A percentile compares a stretch with the other conserved stretches of the same genome.
phyloP scores from a whole-genome alignment of 1,284 basidiomycete species.

The Ustilago nuda region DNA sequence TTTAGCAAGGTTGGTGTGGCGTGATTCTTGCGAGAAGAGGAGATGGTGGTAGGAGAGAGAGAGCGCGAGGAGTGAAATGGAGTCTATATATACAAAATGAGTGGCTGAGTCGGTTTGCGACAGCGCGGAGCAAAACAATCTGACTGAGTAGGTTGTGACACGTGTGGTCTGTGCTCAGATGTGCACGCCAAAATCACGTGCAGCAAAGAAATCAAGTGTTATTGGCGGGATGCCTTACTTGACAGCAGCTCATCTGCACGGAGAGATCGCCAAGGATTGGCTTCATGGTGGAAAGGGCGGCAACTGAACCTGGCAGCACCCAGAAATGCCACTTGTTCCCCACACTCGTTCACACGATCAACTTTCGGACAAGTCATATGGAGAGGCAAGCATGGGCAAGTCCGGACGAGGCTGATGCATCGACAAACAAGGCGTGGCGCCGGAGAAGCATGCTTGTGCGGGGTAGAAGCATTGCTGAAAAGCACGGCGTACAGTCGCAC shows the following conservation, averaged over 20 bases:
- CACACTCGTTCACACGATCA: background rate
- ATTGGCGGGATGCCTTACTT: background rate
- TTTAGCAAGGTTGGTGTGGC: no score
- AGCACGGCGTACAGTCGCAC: background rate
- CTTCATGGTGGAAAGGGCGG: conserved; percentile 6
- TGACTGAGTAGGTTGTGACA: no score
- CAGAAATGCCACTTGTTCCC: background rate
- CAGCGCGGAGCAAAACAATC: no score
- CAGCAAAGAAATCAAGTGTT: conserved; percentile 1
- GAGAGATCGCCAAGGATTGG: background rate
- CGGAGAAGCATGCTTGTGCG: background rate
- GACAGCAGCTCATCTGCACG: background rate
- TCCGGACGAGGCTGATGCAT: background rate
- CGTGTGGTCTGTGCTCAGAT: no score
- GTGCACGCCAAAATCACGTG: no score
- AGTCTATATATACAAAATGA: no score
- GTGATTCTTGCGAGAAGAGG: no score
- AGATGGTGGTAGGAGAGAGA: no score
- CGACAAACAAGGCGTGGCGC: conserved; percentile 19
- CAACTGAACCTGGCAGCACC: background rate
- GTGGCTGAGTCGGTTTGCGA: no score
- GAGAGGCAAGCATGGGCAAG: background rate
- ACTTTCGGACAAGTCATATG: background rate
- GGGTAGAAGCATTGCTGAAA: background rate
- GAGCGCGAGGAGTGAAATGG: no score